Base-by-base conservation (phyloP, 2,329 filamentous ascomycete species). In the Xylariaceae sp. region DNA sequence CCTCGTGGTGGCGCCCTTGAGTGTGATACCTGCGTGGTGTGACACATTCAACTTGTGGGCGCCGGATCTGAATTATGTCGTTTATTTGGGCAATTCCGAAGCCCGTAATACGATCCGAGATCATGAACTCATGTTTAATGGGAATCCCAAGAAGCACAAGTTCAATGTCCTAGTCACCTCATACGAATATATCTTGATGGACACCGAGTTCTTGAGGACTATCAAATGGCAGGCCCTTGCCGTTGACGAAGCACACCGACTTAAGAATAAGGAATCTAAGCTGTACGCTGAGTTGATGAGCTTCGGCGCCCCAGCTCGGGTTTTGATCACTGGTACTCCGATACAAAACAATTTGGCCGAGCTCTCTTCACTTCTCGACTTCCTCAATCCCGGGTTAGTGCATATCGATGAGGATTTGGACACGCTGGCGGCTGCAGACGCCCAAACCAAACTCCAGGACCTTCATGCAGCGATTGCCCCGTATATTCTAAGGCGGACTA, bases 101-200 rank as follows among this genome's bases (percentile, higher is more conserved):
- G 87, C 94, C 34, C 88, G 95, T 44, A 86, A 80, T 61, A 92
- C 91, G 63, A 95, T 99, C 59, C 85, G 87, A 39, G 89, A 97
- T 45, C 86, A 96, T 65, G 94, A 99, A 70, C 78, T 99, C 43
- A 81, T 96, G 54, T 80, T 90, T 4, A 89, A 95, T 67, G 88
- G 87, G 35, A 96, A 96, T 65, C 80, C 87, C 1, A 89, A 87
- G 70, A 91, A 91, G 69, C 87, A 89, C 58, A 96, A 95, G 70
- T 99, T 99, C 78, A 94, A 99, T 65, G 91, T 96, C n/a, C 79
- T 99, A 35, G 83, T 99, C 56, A 99, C 94, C 1, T 97, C 94
- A 0, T 99, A 99, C 68, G 94, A 99, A 72, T 97, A 95, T 69
- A 94, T 96, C 54, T 79, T 96, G 47, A 83, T 85, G 54, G 94